These are phyloP conservation scores for Boletus coccyginus DNA, from an alignment of 768 basidiomycete species.

Conservation along the genomic window DNA sequence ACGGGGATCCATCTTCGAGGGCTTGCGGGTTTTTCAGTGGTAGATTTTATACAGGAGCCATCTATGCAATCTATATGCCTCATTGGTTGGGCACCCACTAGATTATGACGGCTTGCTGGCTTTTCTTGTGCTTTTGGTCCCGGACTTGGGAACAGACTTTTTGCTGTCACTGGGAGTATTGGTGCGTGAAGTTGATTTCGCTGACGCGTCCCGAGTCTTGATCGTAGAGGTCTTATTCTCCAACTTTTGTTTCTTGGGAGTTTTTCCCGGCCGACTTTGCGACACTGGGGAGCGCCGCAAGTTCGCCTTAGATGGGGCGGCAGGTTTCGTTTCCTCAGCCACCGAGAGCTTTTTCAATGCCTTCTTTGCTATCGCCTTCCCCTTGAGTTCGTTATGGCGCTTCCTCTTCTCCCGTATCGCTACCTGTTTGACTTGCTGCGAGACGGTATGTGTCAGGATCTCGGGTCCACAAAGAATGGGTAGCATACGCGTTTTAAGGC, in stretches of 20 bases:
- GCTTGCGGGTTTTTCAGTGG: background rate
- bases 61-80: constrained; percentile 9
- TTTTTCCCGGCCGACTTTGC: background rate
- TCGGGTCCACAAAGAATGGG: background rate
- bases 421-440: constrained; percentile 47
- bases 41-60: constrained; percentile 7
- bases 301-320: background rate
- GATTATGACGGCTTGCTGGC: constrained; percentile 1
- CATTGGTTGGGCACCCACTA: background rate
- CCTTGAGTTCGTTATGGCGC: constrained; percentile 45
- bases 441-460: background rate
- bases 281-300: background rate
- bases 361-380: constrained; percentile 40
- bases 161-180: background rate
- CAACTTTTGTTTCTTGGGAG: constrained; percentile 18
- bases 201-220: background rate
- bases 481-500: constrained; percentile 58
- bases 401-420: constrained; percentile 46
- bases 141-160: constrained; percentile 1
- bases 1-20: background rate
- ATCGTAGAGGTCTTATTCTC: background rate
- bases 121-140: background rate
- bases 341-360: constrained; percentile 2
- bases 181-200: constrained; percentile 1
- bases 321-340: background rate